phyloP scores from a whole-genome alignment of 2,329 filamentous ascomycete genomes.

The Ophiostoma angusticollis region DNA sequence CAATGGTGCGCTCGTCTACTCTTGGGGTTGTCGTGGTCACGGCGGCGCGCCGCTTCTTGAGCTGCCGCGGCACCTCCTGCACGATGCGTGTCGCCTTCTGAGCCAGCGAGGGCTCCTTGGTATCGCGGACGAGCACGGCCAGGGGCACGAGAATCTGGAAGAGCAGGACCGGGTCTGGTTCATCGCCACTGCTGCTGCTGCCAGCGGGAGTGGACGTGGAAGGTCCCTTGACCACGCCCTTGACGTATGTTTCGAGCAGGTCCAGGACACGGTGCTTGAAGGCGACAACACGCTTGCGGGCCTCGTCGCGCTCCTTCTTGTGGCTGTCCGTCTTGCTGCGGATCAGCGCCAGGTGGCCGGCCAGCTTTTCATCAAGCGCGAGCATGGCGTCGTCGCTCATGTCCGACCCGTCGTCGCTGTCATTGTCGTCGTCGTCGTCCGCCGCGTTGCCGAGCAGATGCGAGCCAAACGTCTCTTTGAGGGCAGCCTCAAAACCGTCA shows the following conservation, averaged over 20 bases:
- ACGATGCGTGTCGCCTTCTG: slow-evolving; percentile 63
- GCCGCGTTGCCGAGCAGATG: slow-evolving; percentile 45
- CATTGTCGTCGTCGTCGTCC: slow-evolving; percentile 41
- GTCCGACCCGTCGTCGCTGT: slow-evolving; percentile 54
- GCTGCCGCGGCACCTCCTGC: slow-evolving; percentile 53
- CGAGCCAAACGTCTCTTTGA: slow-evolving; percentile 48
- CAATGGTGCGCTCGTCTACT: slow-evolving; percentile 19
- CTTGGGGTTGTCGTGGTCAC: slow-evolving; percentile 17
- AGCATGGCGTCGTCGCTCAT: slow-evolving; percentile 98
- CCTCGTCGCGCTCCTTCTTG: slow-evolving; percentile 76
- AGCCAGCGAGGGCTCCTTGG: slow-evolving; percentile 60
- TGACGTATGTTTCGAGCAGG: slow-evolving; percentile 72
- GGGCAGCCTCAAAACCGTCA: slow-evolving; percentile 51
- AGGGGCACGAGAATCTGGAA: slow-evolving; percentile 64
- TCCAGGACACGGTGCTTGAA: slow-evolving; percentile 94
- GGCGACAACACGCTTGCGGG: slow-evolving; percentile 77
- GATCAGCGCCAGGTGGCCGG: slow-evolving; percentile 66
- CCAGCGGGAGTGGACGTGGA: not conserved
- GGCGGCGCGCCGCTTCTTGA: slow-evolving; percentile 40
- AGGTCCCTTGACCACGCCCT: slow-evolving; percentile 42
- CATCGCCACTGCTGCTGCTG: not conserved
- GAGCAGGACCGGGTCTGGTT: slow-evolving; percentile 31
- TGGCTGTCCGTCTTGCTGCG: slow-evolving; percentile 54
- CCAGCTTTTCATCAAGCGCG: slow-evolving; percentile 68
- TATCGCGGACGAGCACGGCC: slow-evolving; percentile 63